phyloP scores from a whole-genome alignment of 306 rosid species.

The Senna siamea region DNA sequence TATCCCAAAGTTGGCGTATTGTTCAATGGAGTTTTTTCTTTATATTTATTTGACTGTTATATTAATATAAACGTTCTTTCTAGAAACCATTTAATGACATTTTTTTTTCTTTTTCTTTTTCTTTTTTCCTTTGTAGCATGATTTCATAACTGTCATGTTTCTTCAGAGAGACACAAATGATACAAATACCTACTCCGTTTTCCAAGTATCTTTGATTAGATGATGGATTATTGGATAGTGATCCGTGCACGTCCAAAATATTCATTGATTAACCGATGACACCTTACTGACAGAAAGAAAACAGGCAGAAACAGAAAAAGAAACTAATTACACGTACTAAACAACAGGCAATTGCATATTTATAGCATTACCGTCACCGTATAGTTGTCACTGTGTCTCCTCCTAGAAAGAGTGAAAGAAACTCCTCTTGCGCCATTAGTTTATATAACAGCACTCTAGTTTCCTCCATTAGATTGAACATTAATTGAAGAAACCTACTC shows the following conservation, averaged over 20 bases:
- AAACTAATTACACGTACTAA: conserved; percentile 24
- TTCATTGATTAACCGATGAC: not conserved
- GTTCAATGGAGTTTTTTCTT: not conserved
- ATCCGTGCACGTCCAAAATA: not conserved
- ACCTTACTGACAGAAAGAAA: conserved; percentile 8
- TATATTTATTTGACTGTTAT: not conserved
- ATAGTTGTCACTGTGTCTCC: conserved; percentile 6
- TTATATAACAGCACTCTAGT: not conserved
- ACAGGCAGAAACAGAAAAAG: not conserved
- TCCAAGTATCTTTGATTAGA: not conserved
- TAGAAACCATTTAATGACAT: not conserved
- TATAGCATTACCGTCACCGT: not conserved
- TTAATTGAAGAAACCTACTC: conserved; percentile 2
- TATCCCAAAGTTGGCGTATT: not conserved
- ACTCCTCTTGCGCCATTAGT: not conserved
- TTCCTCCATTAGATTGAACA: conserved; percentile 15
- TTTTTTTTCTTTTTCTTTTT: not conserved
- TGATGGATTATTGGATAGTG: not conserved
- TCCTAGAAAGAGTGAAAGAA: conserved; percentile 12
- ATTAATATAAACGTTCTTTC: not conserved
- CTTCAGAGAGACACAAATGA: not conserved
- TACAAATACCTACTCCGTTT: not conserved
- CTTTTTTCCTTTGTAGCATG: no score
- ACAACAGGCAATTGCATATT: not conserved
- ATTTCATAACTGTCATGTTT: not conserved